These are phyloP conservation scores for Akanthomyces lecanii DNA, from an alignment of 2,329 filamentous ascomycete genomes.

Conservation along the genomic window DNA sequence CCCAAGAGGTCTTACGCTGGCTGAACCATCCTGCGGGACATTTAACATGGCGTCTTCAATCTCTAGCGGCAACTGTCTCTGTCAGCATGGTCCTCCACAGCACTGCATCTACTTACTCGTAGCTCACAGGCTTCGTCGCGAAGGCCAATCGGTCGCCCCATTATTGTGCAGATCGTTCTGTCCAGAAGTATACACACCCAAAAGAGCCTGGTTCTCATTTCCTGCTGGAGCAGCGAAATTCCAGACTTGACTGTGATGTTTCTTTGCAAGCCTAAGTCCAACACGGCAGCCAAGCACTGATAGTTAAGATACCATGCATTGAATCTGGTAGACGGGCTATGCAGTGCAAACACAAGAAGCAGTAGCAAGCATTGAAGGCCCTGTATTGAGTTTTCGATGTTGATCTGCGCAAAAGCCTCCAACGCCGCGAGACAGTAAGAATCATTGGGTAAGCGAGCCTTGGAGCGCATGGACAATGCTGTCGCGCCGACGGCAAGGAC, in stretches of 20 bases:
- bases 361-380: slow-evolving; percentile 47
- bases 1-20: slow-evolving; percentile 23
- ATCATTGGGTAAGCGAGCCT: slow-evolving; percentile 42
- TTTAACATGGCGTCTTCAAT: slow-evolving; percentile 23
- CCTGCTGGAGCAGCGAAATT: slow-evolving; percentile 45
- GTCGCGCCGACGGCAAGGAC: slow-evolving; percentile 47
- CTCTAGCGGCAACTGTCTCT: slow-evolving; percentile 27
- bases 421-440: slow-evolving; percentile 47
- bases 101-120: slow-evolving; percentile 31
- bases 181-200: slow-evolving; percentile 52
- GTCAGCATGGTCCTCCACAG: slow-evolving; percentile 18
- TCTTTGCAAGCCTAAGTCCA: slow-evolving; percentile 50
- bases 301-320: slow-evolving; percentile 55
- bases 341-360: slow-evolving; percentile 45
- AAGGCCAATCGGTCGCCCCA: slow-evolving; percentile 52
- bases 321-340: slow-evolving; percentile 44
- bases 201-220: slow-evolving; percentile 52
- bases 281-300: slow-evolving; percentile 46
- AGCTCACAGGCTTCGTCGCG: slow-evolving; percentile 53
- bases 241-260: slow-evolving; percentile 40
- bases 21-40: neutral
- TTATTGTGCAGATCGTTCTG: slow-evolving; percentile 49
- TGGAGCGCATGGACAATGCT: slow-evolving; percentile 40
- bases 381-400: slow-evolving; percentile 44
- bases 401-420: slow-evolving; percentile 41